A percentile compares a stretch with the other conserved stretches of the same genome.
Evolutionary conservation across 768 basidiomycete species (phyloP).

Genomic region (Termitomyces sp.): DNA sequence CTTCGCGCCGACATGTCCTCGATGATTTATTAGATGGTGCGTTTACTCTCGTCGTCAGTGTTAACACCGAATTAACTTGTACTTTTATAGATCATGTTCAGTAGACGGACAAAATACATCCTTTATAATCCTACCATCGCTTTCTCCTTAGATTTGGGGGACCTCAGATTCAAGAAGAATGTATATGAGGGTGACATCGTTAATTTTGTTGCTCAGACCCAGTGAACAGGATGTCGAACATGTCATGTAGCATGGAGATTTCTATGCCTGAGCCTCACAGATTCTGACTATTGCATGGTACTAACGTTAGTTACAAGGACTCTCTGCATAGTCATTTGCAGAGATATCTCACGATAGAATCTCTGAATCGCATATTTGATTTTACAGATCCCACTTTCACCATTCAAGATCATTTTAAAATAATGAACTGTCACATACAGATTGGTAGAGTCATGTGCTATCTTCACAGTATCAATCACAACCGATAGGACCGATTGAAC

Average conservation of each 20-base stretch:
- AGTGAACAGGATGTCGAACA: too few relatives aligned
- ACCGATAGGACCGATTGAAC: too few relatives aligned
- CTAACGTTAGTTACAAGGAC: not conserved
- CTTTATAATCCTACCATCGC: slow-evolving; percentile 8
- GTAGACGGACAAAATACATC: slow-evolving; percentile 15
- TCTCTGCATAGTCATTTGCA: not conserved
- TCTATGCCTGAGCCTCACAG: not conserved
- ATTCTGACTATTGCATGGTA: not conserved
- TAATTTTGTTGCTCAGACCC: not conserved
- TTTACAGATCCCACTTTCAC: too few relatives aligned
- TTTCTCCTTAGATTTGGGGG: not conserved
- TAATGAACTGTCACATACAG: too few relatives aligned
- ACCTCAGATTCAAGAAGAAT: not conserved
- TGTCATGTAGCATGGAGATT: not conserved
- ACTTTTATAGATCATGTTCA: slow-evolving; percentile 4
- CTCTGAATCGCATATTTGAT: too few relatives aligned
- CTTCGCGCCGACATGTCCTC: slow-evolving; percentile 82
- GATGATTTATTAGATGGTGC: slow-evolving; percentile 60
- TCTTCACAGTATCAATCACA: too few relatives aligned
- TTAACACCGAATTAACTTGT: not conserved
- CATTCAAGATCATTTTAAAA: too few relatives aligned
- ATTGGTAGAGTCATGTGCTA: too few relatives aligned
- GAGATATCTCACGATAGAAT: too few relatives aligned
- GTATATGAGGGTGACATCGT: not conserved
- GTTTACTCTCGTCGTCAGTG: not conserved